Percentiles rank a stretch among this genome's conserved stretches.
Evolutionary conservation across 2,329 filamentous ascomycete genomes (phyloP).

Genomic region (Thermochaetoides dissita): DNA sequence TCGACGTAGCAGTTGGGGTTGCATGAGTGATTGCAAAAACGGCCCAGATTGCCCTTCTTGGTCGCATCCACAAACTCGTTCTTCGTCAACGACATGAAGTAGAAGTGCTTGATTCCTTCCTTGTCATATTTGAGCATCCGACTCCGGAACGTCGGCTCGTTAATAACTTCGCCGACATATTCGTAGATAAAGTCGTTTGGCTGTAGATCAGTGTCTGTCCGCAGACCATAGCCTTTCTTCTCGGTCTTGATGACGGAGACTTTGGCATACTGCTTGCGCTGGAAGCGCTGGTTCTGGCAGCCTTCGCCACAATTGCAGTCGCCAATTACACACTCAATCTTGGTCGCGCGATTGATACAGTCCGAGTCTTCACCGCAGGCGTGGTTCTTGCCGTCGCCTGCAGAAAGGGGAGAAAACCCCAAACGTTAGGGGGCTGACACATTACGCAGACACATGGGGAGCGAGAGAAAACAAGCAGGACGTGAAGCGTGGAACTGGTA

Average conservation of each 20-base stretch:
- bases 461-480: background rate
- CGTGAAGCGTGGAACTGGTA: slow-evolving; percentile 11
- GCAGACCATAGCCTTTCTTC: slow-evolving; percentile 90
- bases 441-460: slow-evolving; percentile 5
- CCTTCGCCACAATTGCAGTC: slow-evolving; percentile 76
- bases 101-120: slow-evolving; percentile 97
- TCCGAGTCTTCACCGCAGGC: slow-evolving; percentile 94
- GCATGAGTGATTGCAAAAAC: slow-evolving; percentile 98
- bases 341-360: slow-evolving; percentile 95
- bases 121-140: slow-evolving; percentile 90
- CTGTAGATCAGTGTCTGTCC: slow-evolving; percentile 62
- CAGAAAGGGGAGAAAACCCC: slow-evolving; percentile 6
- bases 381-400: slow-evolving; percentile 54
- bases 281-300: slow-evolving; percentile 92
- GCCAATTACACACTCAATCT: slow-evolving; percentile 79
- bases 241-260: slow-evolving; percentile 96
- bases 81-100: slow-evolving; percentile 98
- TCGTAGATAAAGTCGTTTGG: slow-evolving; percentile 91
- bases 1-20: slow-evolving; percentile 98
- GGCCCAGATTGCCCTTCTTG: slow-evolving; percentile 85
- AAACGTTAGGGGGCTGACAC: slow-evolving; percentile 7
- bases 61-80: slow-evolving; percentile 96
- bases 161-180: slow-evolving; percentile 97
- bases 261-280: slow-evolving; percentile 74
- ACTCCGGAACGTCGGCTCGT: slow-evolving; percentile 74